Base-by-base conservation (phyloP, 179 eudicot species). In the Drosera spatulata region DNA sequence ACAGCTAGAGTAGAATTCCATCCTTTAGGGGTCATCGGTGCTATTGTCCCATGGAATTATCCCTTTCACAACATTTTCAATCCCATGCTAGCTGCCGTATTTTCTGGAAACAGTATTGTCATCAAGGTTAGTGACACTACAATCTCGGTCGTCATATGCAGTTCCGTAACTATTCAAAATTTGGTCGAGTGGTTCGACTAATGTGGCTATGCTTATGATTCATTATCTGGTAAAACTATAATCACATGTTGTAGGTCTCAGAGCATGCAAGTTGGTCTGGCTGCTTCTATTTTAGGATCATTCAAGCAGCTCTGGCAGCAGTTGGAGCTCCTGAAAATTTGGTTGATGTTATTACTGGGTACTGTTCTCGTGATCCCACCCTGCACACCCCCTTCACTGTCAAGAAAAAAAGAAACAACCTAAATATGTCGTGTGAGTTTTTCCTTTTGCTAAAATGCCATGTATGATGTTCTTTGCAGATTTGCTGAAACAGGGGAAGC, bases 241-340 rank as follows among this genome's bases (percentile, higher is more conserved):
- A 59, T 50, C 41, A 60, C 58, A 41, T 71, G 50, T 3, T 72
- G 58, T 67, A 93, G 99, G 96, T 93, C 68, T 93, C 99, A 57
- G 99, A 93, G 71, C 82, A 90, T 79, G 97, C 99, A 61, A 93
- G 99, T 72, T 93, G 99, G 99, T 93, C 99, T 39, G 97, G 99
- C 55, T 93, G 97, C 77, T 93, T 93, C 79, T 93, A 93, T 64
- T 61, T 78, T 61, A 86, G 95, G 63, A 93, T 93, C 65, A 86
- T 93, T 45, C 99, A 93, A 71, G 77, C 97, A 66, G 99, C 99
- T 65, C 82, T 93, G 76, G 88, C 97, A 62, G 90, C 99, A 69
- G 97, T 93, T 6, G 99, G 99, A 66, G 99, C 99, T 79, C 97
- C 99, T 55, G 99, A 93, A 57, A 93, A 90, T 79, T 72, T 93